These are phyloP conservation scores for Rhexocercosporidium sp. DNA, from an alignment of 2,329 filamentous ascomycete species.

Conservation along the genomic window DNA sequence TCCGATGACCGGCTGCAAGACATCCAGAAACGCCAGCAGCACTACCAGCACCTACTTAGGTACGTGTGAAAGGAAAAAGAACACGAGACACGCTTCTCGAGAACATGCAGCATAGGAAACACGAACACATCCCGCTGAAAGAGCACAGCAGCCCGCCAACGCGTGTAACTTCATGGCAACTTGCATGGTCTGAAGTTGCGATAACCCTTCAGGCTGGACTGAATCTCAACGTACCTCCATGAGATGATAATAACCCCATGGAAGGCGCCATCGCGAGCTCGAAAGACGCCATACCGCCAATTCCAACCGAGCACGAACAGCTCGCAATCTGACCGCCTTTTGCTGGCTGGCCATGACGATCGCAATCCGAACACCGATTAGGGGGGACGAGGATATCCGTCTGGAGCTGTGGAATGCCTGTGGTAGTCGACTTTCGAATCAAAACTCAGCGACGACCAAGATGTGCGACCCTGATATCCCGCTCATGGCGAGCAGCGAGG, in stretches of 20 bases:
- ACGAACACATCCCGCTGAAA: neutral
- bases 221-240: no score
- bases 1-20: slow-evolving; percentile 11
- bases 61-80: neutral
- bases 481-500: slow-evolving; percentile 15
- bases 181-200: neutral
- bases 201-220: neutral
- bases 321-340: neutral
- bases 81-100: neutral
- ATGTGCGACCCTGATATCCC: slow-evolving; percentile 25
- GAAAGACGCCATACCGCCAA: slow-evolving; percentile 19
- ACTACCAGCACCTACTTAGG: neutral
- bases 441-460: neutral
- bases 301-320: slow-evolving; percentile 7
- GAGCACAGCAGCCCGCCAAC: neutral
- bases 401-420: slow-evolving; percentile 31
- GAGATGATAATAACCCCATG: slow-evolving; percentile 13
- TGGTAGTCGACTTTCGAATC: slow-evolving; percentile 12
- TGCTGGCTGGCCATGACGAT: neutral
- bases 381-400: slow-evolving; percentile 13
- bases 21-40: neutral
- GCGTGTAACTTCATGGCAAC: neutral
- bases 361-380: neutral
- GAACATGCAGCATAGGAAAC: slow-evolving; percentile 1
- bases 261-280: slow-evolving; percentile 28